Evolutionary conservation across 306 rosid genomes (phyloP), one percentile per base, ranked within the genome.

Genomic region (Cicer chorassanicum): DNA sequence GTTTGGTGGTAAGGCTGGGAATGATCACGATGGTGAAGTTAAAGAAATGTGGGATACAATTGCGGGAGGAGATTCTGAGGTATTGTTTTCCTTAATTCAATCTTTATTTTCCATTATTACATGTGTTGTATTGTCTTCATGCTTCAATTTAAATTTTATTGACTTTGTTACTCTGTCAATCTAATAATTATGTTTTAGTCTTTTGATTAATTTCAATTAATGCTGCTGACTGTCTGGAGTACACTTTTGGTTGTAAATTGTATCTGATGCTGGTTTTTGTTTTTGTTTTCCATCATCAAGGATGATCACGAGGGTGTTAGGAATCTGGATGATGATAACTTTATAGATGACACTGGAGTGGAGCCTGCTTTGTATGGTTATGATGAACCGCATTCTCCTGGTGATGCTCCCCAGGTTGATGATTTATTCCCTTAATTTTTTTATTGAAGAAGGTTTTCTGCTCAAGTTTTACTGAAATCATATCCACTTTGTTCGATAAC

Each of bases 41-140:
- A 86, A 88, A 73, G 99, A 95, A 86, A 84, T 95, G 99, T 95
- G 99, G 99, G 97, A 95, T 73, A 85, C 93, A 8, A 82, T 95
- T 80, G 97, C 93, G 10, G 97, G 92, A 0, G 96, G 84, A 7
- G 88, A 89, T 84, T 95, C 98, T 53, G 99, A 95, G 96, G 99
- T 92, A 75, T 62, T 70, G 0, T 43, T 38, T 82, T 51, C 45
- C 24, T 13, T 24, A 21, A 21, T 21, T 21, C 29, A 21, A 21
- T 21, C 11, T 59, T 8, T n/a, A 4, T 73, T 36, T 50, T 15
- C 4, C 65, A 36, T 19, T 13, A 43, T 76, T 14, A 1, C 15
- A 42, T 41, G 50, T 45, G 50, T 48, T 12, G n/a, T 43, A 13
- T 73, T 53, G 49, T 6, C 1, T 49, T 78, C 24, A 39, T 44